Percentiles rank a stretch among this genome's conserved stretches.
phyloP scores from a whole-genome alignment of 164 flowering plant species.

The Taxillus chinensis region DNA sequence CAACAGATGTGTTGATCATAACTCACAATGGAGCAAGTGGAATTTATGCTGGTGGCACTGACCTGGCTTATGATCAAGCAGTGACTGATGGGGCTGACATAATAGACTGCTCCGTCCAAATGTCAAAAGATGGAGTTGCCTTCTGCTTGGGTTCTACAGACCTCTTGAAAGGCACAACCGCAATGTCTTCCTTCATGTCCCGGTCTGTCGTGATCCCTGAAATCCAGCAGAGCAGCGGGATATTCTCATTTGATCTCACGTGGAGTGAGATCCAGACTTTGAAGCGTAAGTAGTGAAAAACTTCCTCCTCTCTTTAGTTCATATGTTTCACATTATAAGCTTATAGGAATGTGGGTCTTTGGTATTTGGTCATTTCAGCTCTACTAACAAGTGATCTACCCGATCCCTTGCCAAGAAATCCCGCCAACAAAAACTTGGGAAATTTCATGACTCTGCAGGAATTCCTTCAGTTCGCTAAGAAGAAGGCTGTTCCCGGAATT shows the following conservation, averaged over 20 bases:
- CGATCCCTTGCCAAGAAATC: slow-evolving; percentile 37
- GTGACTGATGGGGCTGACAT: slow-evolving; percentile 79
- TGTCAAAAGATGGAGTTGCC: slow-evolving; percentile 79
- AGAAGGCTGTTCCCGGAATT: slow-evolving; percentile 55
- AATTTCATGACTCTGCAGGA: slow-evolving; percentile 47
- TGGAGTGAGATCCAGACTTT: slow-evolving; percentile 73
- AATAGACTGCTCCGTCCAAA: slow-evolving; percentile 86
- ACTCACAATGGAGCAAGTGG: slow-evolving; percentile 93
- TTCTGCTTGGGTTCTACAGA: slow-evolving; percentile 63
- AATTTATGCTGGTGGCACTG: slow-evolving; percentile 63
- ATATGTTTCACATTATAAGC: not conserved
- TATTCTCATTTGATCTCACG: slow-evolving; percentile 79
- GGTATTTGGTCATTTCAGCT: slow-evolving; percentile 34
- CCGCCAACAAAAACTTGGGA: slow-evolving; percentile 47
- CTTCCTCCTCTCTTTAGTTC: not conserved
- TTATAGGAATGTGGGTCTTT: not conserved
- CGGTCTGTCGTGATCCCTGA: slow-evolving; percentile 39
- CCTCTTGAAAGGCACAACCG: slow-evolving; percentile 52
- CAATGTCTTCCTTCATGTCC: slow-evolving; percentile 47
- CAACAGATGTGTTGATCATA: slow-evolving; percentile 54
- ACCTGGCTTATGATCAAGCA: slow-evolving; percentile 82
- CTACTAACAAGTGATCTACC: slow-evolving; percentile 29
- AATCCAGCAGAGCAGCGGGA: slow-evolving; percentile 51
- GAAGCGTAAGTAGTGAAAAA: slow-evolving; percentile 40
- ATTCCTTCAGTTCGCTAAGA: slow-evolving; percentile 61